These are phyloP conservation scores for Leccinum broughii DNA, from an alignment of 768 basidiomycete genomes.

Conservation along the genomic window DNA sequence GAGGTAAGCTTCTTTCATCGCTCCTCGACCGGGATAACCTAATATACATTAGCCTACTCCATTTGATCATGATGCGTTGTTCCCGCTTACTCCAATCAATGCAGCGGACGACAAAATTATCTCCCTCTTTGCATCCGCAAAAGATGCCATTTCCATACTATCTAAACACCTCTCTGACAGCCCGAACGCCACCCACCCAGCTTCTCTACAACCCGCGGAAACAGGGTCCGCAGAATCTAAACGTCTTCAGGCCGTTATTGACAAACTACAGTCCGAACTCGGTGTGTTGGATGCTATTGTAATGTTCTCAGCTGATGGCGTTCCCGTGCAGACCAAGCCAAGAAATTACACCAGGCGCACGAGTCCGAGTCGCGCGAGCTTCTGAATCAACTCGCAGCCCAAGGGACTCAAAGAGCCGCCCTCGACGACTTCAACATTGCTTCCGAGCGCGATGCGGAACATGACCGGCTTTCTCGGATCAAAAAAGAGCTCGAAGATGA, in stretches of 20 bases:
- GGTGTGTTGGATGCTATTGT: slow-evolving; percentile 40
- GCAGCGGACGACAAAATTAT: slow-evolving; percentile 50
- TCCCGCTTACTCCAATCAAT: slow-evolving; percentile 53
- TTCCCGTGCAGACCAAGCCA: slow-evolving; percentile 43
- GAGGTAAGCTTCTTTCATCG: slow-evolving; percentile 40
- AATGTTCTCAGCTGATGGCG: slow-evolving; percentile 10
- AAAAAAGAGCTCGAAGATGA: slow-evolving; percentile 64
- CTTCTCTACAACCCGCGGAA: slow-evolving; percentile 20
- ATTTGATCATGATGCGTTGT: slow-evolving; percentile 49
- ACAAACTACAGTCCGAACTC: slow-evolving; percentile 55
- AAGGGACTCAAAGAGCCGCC: slow-evolving; percentile 35
- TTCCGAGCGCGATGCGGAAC: slow-evolving; percentile 56
- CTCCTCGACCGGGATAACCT: slow-evolving; percentile 2
- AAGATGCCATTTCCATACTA: slow-evolving; percentile 34
- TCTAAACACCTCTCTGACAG: slow-evolving; percentile 28
- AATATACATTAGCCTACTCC: slow-evolving; percentile 40
- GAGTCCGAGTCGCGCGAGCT: slow-evolving; percentile 50
- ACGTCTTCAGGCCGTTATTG: slow-evolving; percentile 51
- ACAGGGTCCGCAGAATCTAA: slow-evolving; percentile 45
- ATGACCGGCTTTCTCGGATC: slow-evolving; percentile 51
- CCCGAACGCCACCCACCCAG: slow-evolving; percentile 11
- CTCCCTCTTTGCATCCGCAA: slow-evolving; percentile 44
- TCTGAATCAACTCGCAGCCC: slow-evolving; percentile 54
- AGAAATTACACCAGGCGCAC: slow-evolving; percentile 44
- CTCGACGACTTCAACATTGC: slow-evolving; percentile 50